Percentiles rank a stretch among this genome's conserved stretches.
These are phyloP conservation scores for Chaetomium strumarium DNA, from an alignment of 2,329 filamentous ascomycete genomes.

Conservation along the genomic window DNA sequence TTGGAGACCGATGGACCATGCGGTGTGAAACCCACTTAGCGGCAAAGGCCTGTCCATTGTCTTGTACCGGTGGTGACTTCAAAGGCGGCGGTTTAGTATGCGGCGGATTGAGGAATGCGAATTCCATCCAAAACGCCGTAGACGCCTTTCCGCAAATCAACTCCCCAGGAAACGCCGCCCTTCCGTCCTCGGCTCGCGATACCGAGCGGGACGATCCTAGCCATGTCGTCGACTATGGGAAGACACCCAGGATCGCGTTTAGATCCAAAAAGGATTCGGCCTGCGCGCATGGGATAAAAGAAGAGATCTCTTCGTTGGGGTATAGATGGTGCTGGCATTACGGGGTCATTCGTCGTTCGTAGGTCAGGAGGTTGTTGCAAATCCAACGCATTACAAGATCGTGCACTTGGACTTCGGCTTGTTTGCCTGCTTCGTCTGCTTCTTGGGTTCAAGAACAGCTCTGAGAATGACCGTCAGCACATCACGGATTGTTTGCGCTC, in stretches of 20 bases:
- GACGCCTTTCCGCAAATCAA: too few species aligned
- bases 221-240: conserved; percentile 4
- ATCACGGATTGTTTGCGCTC: neutral
- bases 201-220: neutral
- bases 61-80: too few species aligned
- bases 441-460: conserved; percentile 64
- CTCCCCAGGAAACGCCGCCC: neutral
- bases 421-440: conserved; percentile 23
- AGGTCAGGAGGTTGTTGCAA: neutral
- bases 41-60: neutral
- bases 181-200: neutral
- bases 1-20: neutral
- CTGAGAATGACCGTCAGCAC: conserved; percentile 35
- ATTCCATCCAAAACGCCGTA: too few species aligned
- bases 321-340: conserved; percentile 23
- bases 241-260: neutral
- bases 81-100: too few species aligned
- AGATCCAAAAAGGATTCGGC: conserved; percentile 11
- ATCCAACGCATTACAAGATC: conserved; percentile 49
- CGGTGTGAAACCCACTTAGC: neutral
- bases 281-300: neutral
- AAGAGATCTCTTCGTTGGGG: conserved; percentile 18
- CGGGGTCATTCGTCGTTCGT: conserved; percentile 14
- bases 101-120: too few species aligned
- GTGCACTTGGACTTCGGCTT: conserved; percentile 58